These are phyloP conservation scores for Coleophoma cylindrospora DNA, from an alignment of 2,329 filamentous ascomycete species.

Conservation along the genomic window DNA sequence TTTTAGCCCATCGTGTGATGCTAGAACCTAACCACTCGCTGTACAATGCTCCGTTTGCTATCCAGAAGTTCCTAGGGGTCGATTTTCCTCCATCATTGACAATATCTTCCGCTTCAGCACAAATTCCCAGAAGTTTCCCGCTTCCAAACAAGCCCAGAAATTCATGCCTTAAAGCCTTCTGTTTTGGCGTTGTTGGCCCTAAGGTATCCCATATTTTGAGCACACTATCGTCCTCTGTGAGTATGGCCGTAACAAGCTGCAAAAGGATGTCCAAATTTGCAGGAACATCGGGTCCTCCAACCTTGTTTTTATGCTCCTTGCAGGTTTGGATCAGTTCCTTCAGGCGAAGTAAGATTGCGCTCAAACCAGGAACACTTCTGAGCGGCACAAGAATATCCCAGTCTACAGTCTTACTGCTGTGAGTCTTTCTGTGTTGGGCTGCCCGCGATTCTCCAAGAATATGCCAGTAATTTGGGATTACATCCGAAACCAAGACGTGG, in stretches of 20 bases:
- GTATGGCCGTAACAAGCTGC: conserved; percentile 32
- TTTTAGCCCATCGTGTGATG: conserved; percentile 19
- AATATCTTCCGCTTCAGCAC: conserved; percentile 47
- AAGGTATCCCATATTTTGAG: conserved; percentile 39
- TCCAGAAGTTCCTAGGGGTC: conserved; percentile 21
- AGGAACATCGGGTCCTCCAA: conserved; percentile 23
- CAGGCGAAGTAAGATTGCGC: conserved; percentile 68
- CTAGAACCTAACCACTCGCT: conserved; percentile 25
- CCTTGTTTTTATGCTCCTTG: conserved; percentile 27
- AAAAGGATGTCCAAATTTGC: conserved; percentile 33
- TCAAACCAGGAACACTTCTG: conserved; percentile 70
- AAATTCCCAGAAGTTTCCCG: conserved; percentile 51
- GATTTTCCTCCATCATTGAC: conserved; percentile 23
- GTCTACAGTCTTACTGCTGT: conserved; percentile 14
- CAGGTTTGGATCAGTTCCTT: conserved; percentile 52
- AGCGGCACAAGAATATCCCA: conserved; percentile 55
- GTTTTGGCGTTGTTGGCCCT: conserved; percentile 29
- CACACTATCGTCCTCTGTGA: conserved; percentile 38
- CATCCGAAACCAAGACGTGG: conserved; percentile 67
- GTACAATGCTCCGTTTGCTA: conserved; percentile 22
- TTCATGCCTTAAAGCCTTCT: conserved; percentile 58
- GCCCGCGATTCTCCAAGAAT: conserved; percentile 44
- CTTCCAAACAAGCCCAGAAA: conserved; percentile 52
- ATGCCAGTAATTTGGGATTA: conserved; percentile 79
- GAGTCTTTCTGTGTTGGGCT: conserved; percentile 14